These are phyloP conservation scores for Calonectria pteridis DNA, from an alignment of 2,329 filamentous ascomycete genomes.

Conservation along the genomic window DNA sequence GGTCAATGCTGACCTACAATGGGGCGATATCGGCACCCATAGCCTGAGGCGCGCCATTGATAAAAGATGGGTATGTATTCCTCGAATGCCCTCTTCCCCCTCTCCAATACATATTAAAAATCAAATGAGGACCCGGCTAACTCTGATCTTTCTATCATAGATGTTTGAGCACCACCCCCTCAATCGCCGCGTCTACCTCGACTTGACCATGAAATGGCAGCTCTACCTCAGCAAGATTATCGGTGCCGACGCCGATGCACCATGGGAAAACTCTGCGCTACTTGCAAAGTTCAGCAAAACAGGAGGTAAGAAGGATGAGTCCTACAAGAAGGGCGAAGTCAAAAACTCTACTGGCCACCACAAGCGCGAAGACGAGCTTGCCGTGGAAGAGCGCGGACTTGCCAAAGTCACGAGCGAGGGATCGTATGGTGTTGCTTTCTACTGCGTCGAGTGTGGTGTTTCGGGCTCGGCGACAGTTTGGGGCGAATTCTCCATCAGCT, in stretches of 20 bases:
- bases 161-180: slow-evolving; percentile 7
- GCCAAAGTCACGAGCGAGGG: background rate
- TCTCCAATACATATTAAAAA: background rate
- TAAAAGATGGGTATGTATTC: slow-evolving; percentile 25
- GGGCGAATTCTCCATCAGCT: background rate
- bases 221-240: background rate
- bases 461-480: background rate
- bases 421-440: slow-evolving; percentile 9
- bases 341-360: background rate
- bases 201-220: background rate
- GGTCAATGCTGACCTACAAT: background rate
- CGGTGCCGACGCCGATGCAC: background rate
- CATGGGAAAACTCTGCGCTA: slow-evolving; percentile 7
- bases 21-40: slow-evolving; percentile 14
- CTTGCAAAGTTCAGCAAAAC: background rate
- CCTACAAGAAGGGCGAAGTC: slow-evolving; percentile 10
- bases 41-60: slow-evolving; percentile 22
- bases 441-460: slow-evolving; percentile 25
- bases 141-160: background rate
- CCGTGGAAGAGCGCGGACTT: background rate
- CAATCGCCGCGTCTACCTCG: background rate
- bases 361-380: background rate
- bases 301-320: slow-evolving; percentile 9
- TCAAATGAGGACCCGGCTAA: background rate
- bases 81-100: background rate